A percentile compares a stretch with the other conserved stretches of the same genome.
These are phyloP conservation scores for Ormosia emarginata DNA, from an alignment of 306 rosid genomes.

Conservation along the genomic window DNA sequence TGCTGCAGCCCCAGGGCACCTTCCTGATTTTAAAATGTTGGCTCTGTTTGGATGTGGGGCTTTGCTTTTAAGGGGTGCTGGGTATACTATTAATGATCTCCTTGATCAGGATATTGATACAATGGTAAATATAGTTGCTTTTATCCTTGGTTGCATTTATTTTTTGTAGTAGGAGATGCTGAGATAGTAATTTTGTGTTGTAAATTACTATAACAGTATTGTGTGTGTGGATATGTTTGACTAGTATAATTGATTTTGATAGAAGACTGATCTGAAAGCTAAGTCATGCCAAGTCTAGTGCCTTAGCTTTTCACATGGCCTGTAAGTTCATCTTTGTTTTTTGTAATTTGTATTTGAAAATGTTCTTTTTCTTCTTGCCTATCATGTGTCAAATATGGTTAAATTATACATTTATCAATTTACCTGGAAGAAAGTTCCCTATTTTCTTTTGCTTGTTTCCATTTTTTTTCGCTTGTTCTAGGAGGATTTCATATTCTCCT, in stretches of 20 bases:
- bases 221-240: background rate
- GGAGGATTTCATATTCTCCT: background rate
- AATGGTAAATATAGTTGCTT: constrained; percentile 36
- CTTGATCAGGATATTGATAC: constrained; percentile 82
- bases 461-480: background rate
- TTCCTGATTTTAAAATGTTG: constrained; percentile 81
- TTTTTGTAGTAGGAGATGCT: background rate
- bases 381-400: background rate
- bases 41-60: constrained; percentile 78
- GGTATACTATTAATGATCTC: constrained; percentile 86
- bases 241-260: background rate
- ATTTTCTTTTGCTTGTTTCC: background rate
- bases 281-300: constrained; percentile 15
- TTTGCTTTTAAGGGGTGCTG: constrained; percentile 84
- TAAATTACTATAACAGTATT: background rate
- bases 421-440: background rate
- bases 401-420: background rate
- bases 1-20: constrained; percentile 73
- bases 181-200: background rate
- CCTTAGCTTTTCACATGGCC: constrained; percentile 3
- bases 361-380: background rate
- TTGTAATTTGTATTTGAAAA: background rate
- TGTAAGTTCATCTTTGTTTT: constrained; percentile 3
- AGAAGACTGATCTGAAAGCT: background rate
- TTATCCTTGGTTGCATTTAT: background rate